Conservation (phyloP, 2,329 filamentous ascomycete species). For the Lomentospora prolificans region DNA sequence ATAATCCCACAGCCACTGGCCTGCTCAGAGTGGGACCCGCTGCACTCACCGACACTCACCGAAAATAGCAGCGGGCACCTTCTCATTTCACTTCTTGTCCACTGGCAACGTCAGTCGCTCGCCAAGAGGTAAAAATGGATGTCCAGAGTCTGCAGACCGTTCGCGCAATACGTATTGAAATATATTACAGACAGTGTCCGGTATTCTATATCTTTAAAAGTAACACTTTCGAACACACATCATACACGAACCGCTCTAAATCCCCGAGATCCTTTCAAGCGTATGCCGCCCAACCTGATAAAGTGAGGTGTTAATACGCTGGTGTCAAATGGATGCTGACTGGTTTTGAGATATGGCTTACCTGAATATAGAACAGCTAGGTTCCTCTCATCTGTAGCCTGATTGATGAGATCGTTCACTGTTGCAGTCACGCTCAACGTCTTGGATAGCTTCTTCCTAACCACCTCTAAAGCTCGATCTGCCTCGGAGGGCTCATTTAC, state of each 20-base stretch:
- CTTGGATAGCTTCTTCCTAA: conserved; percentile 92
- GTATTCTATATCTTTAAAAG: background rate
- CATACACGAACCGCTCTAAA: background rate
- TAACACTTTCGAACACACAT: background rate
- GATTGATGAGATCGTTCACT: conserved; percentile 93
- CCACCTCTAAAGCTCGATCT: conserved; percentile 81
- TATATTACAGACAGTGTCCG: too few relatives aligned
- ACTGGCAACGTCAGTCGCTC: too few relatives aligned
- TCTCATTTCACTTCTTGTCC: too few relatives aligned
- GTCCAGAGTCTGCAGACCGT: too few relatives aligned
- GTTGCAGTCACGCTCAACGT: conserved; percentile 88
- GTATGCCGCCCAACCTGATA: conserved; percentile 35
- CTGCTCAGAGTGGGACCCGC: too few relatives aligned
- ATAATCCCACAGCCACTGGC: too few relatives aligned
- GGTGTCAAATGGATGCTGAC: background rate
- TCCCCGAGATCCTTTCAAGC: conserved; percentile 20
- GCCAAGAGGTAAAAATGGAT: too few relatives aligned
- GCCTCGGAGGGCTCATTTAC: conserved; percentile 63
- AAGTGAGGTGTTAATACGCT: conserved; percentile 3
- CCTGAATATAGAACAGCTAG: conserved; percentile 81
- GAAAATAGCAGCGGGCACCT: too few relatives aligned
- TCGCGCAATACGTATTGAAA: too few relatives aligned
- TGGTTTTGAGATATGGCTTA: conserved; percentile 26
- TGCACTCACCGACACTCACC: too few relatives aligned
- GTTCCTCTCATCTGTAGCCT: conserved; percentile 87